Base-by-base conservation (phyloP, 1,284 basidiomycete genomes). In the Sanguinoderma infundibulare region DNA sequence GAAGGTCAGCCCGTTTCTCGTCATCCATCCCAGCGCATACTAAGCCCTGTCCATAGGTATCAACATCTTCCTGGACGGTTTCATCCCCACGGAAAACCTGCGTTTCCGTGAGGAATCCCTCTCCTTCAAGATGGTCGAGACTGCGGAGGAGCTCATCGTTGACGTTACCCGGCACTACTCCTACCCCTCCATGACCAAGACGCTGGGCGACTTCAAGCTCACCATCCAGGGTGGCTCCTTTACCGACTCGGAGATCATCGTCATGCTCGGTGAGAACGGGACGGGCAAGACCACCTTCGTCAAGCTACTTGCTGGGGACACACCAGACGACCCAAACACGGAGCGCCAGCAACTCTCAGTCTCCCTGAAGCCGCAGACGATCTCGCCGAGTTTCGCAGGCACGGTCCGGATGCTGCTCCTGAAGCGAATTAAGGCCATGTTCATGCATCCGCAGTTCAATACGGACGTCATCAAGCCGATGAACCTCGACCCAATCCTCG, bases 281-380 rank as follows among this genome's bases (percentile, higher is more conserved):
- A 98, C 95, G 10, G 96, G 96, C 50, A 98, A 98, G 84, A 98
- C 96, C 52, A 98, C 96, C 0, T 94, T 98, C 74, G 94, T 98
- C 62, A 91, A 95, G 66, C 80, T 98, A 57, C 83, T 98, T 58
- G 95, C 95, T 8, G 96, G 96, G 53, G 89, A 95, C 66, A 87
- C 84, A 24, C 95, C 96, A 8, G 96, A 98, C 78, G 96, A 98
- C 78, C 77, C 86, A 63, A 89, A 90, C 75, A 85, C 87, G 34
- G 90, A 94, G 76, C 92, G 91, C 76, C 87, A 91, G 78, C 83
- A 87, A 40, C 79, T 95, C 49, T 78, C 88, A 7, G 95, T 98
- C 14, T 97, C 95, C 36, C 84, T 98, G 73, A 98, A 98, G 79
- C 96, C 96, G 3, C 96, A 98, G 80, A 92, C 93, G 58, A 97